These are phyloP conservation scores for Aspergillus costaricaensis DNA, from an alignment of 2,329 filamentous ascomycete species.

Conservation along the genomic window DNA sequence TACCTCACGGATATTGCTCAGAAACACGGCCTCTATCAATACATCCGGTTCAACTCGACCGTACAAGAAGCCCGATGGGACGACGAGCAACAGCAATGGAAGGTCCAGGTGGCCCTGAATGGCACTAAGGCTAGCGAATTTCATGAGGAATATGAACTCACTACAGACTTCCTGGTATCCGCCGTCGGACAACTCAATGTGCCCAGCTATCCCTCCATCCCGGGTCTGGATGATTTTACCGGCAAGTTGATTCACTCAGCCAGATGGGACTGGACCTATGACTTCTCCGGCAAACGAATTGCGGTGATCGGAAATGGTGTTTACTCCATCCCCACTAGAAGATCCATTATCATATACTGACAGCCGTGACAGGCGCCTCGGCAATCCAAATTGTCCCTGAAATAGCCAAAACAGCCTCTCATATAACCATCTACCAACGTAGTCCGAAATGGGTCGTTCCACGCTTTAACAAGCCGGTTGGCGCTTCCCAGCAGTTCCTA, in stretches of 20 bases:
- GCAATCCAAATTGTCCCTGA: slow-evolving; percentile 62
- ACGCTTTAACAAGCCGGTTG: slow-evolving; percentile 52
- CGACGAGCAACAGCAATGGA: slow-evolving; percentile 55
- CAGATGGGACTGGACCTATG: slow-evolving; percentile 62
- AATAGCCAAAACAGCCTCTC: slow-evolving; percentile 52
- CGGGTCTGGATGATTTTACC: slow-evolving; percentile 51
- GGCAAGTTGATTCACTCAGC: slow-evolving; percentile 60
- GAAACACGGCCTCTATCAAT: slow-evolving; percentile 57
- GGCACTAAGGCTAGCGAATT: slow-evolving; percentile 60
- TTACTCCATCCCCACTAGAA: not conserved
- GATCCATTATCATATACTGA: not conserved
- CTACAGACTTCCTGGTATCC: slow-evolving; percentile 58
- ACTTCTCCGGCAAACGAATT: slow-evolving; percentile 56
- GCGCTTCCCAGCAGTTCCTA: slow-evolving; percentile 44
- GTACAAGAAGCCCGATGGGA: slow-evolving; percentile 59
- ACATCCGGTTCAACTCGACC: slow-evolving; percentile 60
- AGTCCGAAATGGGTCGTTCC: slow-evolving; percentile 63
- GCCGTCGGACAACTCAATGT: slow-evolving; percentile 62
- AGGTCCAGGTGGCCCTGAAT: slow-evolving; percentile 50
- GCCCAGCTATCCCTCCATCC: slow-evolving; percentile 53
- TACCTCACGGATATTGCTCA: slow-evolving; percentile 58
- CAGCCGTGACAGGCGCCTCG: slow-evolving; percentile 50
- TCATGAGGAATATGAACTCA: slow-evolving; percentile 54
- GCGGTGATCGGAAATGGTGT: slow-evolving; percentile 62
- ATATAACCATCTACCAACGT: slow-evolving; percentile 58